Evolutionary conservation across 257 asterid genomes (phyloP).

Genomic region (Rehmannia glutinosa): DNA sequence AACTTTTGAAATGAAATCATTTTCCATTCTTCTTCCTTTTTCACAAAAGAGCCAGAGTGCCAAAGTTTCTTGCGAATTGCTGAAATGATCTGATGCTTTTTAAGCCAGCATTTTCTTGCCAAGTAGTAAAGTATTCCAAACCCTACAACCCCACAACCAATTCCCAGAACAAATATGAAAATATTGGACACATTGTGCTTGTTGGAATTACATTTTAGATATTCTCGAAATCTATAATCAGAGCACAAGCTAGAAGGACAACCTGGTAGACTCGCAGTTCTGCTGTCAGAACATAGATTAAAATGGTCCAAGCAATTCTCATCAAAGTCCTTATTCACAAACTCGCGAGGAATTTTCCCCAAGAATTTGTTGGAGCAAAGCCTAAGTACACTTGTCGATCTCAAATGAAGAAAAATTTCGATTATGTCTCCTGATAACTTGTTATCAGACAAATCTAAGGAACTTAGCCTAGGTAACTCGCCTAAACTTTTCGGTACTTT

Average conservation of each 20-base stretch:
- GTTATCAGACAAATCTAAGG: slow-evolving; percentile 35
- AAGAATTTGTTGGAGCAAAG: slow-evolving; percentile 25
- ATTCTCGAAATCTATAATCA: neutral
- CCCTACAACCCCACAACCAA: slow-evolving; percentile 14
- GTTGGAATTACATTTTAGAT: neutral
- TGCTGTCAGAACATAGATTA: slow-evolving; percentile 25
- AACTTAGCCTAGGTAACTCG: neutral
- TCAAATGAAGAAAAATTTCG: neutral
- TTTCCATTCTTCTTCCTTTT: slow-evolving; percentile 8
- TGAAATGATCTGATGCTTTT: neutral
- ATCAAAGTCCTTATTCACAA: slow-evolving; percentile 10
- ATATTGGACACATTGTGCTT: neutral
- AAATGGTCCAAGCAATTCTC: slow-evolving; percentile 23
- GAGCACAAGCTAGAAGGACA: slow-evolving; percentile 23
- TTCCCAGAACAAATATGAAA: neutral
- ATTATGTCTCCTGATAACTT: slow-evolving; percentile 23
- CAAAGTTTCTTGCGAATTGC: neutral
- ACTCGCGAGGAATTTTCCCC: slow-evolving; percentile 26
- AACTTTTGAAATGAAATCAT: slow-evolving; percentile 32
- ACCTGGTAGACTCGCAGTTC: neutral
- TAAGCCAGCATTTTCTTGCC: slow-evolving; percentile 17
- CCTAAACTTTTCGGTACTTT: slow-evolving; percentile 15
- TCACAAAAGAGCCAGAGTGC: neutral
- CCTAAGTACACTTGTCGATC: neutral
- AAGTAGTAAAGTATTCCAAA: slow-evolving; percentile 14